Conservation (phyloP, 768 basidiomycete species). For the Termitomyces sp. region DNA sequence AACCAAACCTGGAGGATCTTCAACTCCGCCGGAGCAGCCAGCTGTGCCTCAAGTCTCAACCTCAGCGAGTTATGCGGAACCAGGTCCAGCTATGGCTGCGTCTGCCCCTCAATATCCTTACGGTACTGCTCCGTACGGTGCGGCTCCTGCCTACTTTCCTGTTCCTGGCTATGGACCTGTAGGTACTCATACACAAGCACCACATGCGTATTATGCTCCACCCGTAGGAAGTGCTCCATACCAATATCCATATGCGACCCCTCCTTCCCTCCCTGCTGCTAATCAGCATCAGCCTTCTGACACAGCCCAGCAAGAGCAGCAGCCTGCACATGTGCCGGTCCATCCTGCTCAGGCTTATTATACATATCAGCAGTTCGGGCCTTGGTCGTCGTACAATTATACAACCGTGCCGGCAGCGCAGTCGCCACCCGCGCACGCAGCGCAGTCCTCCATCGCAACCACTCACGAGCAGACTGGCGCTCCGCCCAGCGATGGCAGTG, state of each 20-base stretch:
- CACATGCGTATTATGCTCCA: conserved; percentile 6
- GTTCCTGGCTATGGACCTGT: conserved; percentile 11
- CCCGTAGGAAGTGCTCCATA: not conserved
- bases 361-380: conserved; percentile 2
- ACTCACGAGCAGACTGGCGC: not conserved
- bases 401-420: not conserved
- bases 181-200: conserved; percentile 3
- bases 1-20: conserved; percentile 9
- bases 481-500: not conserved
- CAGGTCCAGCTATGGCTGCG: not conserved
- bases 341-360: conserved; percentile 3
- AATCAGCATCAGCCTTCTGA: conserved; percentile 1
- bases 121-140: conserved; percentile 1
- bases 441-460: conserved; percentile 16
- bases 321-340: not conserved
- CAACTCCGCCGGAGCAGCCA: conserved; percentile 9
- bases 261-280: not conserved
- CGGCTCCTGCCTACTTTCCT: conserved; percentile 7
- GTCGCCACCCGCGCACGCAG: not conserved
- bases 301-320: conserved; percentile 1
- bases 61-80: not conserved
- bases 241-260: conserved; percentile 1
- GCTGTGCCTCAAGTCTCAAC: not conserved
- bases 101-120: not conserved
- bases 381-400: conserved; percentile 6